Evolutionary conservation across 2,329 filamentous ascomycete species (phyloP), one percentile per base, ranked within the genome.

Genomic region (Arthrobotrys sphaeroides): DNA sequence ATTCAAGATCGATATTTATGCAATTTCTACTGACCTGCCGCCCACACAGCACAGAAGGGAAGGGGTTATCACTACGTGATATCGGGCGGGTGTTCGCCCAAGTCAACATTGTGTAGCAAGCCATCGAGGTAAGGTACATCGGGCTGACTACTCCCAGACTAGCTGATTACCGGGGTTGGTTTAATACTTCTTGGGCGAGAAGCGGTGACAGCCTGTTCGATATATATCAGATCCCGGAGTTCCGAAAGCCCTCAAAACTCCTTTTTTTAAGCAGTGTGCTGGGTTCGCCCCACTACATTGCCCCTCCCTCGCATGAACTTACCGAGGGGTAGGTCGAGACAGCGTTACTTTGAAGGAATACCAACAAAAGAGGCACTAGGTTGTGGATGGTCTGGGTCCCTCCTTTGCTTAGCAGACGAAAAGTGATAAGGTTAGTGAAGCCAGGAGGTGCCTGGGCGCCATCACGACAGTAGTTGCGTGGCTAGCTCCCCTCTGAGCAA

Each of bases 1-100:
- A 57, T 49, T 67, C 42, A 64, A 75, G 72, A 75, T 75, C 64
- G 72, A 75, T 75, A 75, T 75, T 75, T 75, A 75, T 75, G 64
- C 42, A 38, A 75, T 38, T 5, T 16, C 53, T 40, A n/a, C 28
- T 33, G 28, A 38, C 40, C 53, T 75, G 47, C 57, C 59, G 47
- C 57, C 53, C n/a, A 7, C 67, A 42, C 55, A 43, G 43, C 20
- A 31, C 47, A 42, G 45, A 47, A 61, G 16, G 45, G 53, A 65
- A 55, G 59, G 47, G 47, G 31, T 7, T 26, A 38, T 13, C 49
- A 18, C 47, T 22, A 22, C 55, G 42, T 38, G 24, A 24, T 57
- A 61, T 51, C 64, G 7, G 42, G 28, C 57, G 42, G 59, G 65
- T 57, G 55, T 47, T 65, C 31, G 9, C 60, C 64, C 72, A 59